Conservation (phyloP, 2,329 filamentous ascomycete genomes). For the Colletotrichum theobromicola region DNA sequence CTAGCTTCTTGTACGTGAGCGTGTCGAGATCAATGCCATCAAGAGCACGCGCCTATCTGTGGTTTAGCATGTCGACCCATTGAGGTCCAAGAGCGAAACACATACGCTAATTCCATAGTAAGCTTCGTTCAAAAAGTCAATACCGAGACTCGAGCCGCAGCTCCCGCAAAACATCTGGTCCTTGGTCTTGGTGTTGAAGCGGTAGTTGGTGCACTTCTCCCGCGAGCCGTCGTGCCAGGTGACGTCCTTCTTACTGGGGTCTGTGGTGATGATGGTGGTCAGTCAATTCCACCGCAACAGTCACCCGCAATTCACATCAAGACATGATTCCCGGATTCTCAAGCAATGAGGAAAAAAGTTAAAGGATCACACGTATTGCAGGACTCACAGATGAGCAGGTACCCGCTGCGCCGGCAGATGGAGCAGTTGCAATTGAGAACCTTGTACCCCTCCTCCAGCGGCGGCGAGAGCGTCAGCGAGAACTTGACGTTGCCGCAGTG, state of each 20-base stretch:
- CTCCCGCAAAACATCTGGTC: conserved; percentile 55
- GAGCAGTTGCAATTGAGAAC: conserved; percentile 60
- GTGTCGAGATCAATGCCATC: conserved; percentile 44
- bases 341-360: neutral
- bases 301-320: neutral
- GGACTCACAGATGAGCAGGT: conserved; percentile 52
- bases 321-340: neutral
- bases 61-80: neutral
- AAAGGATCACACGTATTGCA: no score
- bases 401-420: conserved; percentile 55
- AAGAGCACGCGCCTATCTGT: conserved; percentile 41
- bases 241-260: conserved; percentile 43
- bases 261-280: conserved; percentile 24
- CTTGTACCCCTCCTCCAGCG: conserved; percentile 45
- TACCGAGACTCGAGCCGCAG: conserved; percentile 51
- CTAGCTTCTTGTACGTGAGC: conserved; percentile 38
- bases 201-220: conserved; percentile 39
- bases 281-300: neutral
- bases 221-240: conserved; percentile 47
- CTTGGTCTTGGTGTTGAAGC: conserved; percentile 52
- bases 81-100: neutral
- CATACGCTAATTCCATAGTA: conserved; percentile 51
- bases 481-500: conserved; percentile 59
- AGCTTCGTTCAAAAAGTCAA: conserved; percentile 43
- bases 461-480: conserved; percentile 51